These are phyloP conservation scores for Trichopus zeylanicus DNA, from an alignment of 116 monocot genomes.

Conservation along the genomic window DNA sequence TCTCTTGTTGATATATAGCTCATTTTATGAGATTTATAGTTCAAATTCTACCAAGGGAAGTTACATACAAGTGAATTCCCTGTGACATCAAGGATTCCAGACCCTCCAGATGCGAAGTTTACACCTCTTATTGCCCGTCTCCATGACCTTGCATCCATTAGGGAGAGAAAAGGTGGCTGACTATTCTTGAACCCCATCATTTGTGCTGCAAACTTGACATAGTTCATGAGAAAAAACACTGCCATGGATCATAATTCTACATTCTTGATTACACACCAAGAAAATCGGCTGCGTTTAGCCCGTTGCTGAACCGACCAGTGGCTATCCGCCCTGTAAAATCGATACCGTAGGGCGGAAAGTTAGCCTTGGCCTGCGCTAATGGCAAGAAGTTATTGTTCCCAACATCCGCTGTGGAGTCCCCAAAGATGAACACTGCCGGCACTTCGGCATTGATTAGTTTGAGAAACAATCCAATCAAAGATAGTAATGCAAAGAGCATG, in stretches of 20 bases:
- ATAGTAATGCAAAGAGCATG: too few relatives aligned
- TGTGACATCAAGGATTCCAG: slow-evolving; percentile 40
- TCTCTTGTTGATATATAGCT: too few relatives aligned
- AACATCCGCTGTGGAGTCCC: slow-evolving; percentile 56
- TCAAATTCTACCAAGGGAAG: not conserved
- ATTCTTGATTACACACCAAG: slow-evolving; percentile 14
- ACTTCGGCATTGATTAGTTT: slow-evolving; percentile 3
- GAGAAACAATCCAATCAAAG: too few relatives aligned
- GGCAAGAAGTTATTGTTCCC: slow-evolving; percentile 72
- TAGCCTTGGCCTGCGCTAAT: slow-evolving; percentile 10
- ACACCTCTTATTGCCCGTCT: slow-evolving; percentile 15
- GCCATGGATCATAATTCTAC: too few relatives aligned
- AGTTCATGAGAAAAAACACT: not conserved
- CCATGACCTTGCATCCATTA: slow-evolving; percentile 13
- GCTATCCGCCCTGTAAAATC: slow-evolving; percentile 24
- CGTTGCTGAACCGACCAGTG: slow-evolving; percentile 72
- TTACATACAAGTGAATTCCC: not conserved
- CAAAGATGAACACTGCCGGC: slow-evolving; percentile 54
- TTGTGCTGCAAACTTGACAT: slow-evolving; percentile 15
- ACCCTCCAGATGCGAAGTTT: slow-evolving; percentile 66
- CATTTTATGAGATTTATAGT: too few relatives aligned
- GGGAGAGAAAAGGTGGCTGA: slow-evolving; percentile 45
- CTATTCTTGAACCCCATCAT: slow-evolving; percentile 30
- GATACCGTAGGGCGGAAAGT: slow-evolving; percentile 47
- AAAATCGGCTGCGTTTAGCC: slow-evolving; percentile 39